phyloP scores from a whole-genome alignment of 805 yeast genomes.

The Candida silvicultrix region DNA sequence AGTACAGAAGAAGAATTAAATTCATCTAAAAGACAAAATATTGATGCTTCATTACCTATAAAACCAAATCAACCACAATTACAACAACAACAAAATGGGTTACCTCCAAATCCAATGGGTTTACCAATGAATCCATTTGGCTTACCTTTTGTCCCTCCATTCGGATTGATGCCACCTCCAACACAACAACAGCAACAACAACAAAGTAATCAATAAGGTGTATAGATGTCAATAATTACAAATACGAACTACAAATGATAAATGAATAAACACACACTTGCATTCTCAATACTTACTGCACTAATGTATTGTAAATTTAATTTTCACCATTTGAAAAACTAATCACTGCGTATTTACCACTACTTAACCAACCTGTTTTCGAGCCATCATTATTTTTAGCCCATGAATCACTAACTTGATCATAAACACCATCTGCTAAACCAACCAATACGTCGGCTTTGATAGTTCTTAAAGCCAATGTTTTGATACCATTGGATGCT shows the following conservation, averaged over 20 bases:
- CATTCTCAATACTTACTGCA: too few species aligned
- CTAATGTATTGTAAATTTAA: too few species aligned
- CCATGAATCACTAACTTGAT: constrained; percentile 58
- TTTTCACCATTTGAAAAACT: constrained; percentile 41
- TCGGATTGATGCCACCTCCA: constrained; percentile 28
- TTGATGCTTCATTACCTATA: constrained; percentile 4
- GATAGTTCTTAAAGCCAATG: constrained; percentile 82
- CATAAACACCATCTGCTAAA: constrained; percentile 65
- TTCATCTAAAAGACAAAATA: constrained; percentile 9
- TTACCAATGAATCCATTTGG: constrained; percentile 14
- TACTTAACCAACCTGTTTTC: constrained; percentile 76
- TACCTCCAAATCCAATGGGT: constrained; percentile 8
- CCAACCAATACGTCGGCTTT: constrained; percentile 96
- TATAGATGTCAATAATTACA: too few species aligned
- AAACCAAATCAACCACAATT: constrained; percentile 1
- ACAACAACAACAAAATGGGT: not conserved
- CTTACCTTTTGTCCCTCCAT: constrained; percentile 21
- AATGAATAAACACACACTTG: too few species aligned
- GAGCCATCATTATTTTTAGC: constrained; percentile 50
- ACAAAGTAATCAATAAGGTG: not conserved
- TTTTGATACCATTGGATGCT: constrained; percentile 52
- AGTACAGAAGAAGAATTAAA: constrained; percentile 7
- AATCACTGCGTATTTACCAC: constrained; percentile 94
- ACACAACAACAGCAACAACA: not conserved
- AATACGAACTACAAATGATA: too few species aligned